Evolutionary conservation across 2,329 filamentous ascomycete genomes (phyloP), one percentile per base, ranked within the genome.

Genomic region (Ambrosiella xylebori): DNA sequence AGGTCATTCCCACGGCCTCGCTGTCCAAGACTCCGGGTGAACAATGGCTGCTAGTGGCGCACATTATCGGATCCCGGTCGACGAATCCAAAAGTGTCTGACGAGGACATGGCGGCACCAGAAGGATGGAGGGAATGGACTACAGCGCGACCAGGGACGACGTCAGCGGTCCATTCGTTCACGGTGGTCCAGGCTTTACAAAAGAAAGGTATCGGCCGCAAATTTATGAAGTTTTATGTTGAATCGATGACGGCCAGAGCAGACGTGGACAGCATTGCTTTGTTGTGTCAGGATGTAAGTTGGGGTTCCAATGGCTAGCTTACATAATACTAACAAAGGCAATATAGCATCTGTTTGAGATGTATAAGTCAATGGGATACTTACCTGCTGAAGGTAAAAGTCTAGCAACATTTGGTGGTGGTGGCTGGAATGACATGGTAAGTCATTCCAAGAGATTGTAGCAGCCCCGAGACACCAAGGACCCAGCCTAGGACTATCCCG

Each of bases 401-500:
- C 71, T 78, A 61, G 84, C 80, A 55, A 74, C 78, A 59, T 89
- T 88, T 70, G 85, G 83, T 17, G 88, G 88, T 41, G 86, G 88
- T 38, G 83, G 81, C 15, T 95, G 89, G 88, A 76, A 80, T 64
- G 83, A 93, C 67, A 82, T 95, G 86, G 85, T 89, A 68, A 68
- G 75, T 56, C 19, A 27, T 47, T 39, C 17, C 45, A 45, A 41
- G 36, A 13, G n/a, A 40, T 35, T 7, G 17, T 27, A n/a, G 13
- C 36, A 17, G 15, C 38, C 35, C 19, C 11, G 38, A 19, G 13
- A 8, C 36, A 15, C n/a, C 44, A 15, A 13, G 13, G 19, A 17
- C n/a, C 44, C n/a, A n/a, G 44, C 11, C n/a, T 17, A 47, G 40
- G n/a, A 41, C 11, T 41, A 1, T n/a, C 40, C 40, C 40, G 4